Conservation (phyloP, 108 stramenopile genomes). For the Skeletonema menzelii region DNA sequence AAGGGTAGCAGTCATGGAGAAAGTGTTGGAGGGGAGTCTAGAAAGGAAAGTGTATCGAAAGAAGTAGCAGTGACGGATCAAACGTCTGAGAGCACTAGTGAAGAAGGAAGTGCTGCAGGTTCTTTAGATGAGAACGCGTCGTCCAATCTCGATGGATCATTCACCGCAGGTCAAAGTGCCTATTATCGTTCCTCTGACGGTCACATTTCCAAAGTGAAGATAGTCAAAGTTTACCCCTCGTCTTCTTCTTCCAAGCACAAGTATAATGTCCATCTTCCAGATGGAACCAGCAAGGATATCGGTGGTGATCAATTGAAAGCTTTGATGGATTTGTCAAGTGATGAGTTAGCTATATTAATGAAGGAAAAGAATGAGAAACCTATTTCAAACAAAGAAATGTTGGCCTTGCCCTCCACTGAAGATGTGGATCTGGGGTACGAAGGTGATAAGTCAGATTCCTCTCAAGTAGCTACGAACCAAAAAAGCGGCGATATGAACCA, state of each 20-base stretch:
- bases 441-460: neutral
- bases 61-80: conserved; percentile 1
- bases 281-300: conserved; percentile 30
- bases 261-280: conserved; percentile 14
- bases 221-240: conserved; percentile 4
- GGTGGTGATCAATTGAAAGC: conserved; percentile 3
- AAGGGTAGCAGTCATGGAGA: neutral
- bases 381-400: neutral
- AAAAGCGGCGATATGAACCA: neutral
- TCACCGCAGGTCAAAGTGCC: conserved; percentile 23
- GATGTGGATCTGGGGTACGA: conserved; percentile 7
- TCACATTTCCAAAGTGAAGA: conserved; percentile 27
- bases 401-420: neutral
- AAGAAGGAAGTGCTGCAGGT: neutral
- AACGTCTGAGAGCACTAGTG: neutral
- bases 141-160: neutral
- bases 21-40: neutral
- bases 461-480: neutral
- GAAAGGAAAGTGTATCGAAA: neutral
- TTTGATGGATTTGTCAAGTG: conserved; percentile 32
- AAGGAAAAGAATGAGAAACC: conserved; percentile 38
- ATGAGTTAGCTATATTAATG: conserved; percentile 36
- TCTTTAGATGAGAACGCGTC: neutral
- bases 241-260: neutral
- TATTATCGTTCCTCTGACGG: conserved; percentile 24